phyloP scores from a whole-genome alignment of 257 asterid genomes.

The Nicotiana attenuata region DNA sequence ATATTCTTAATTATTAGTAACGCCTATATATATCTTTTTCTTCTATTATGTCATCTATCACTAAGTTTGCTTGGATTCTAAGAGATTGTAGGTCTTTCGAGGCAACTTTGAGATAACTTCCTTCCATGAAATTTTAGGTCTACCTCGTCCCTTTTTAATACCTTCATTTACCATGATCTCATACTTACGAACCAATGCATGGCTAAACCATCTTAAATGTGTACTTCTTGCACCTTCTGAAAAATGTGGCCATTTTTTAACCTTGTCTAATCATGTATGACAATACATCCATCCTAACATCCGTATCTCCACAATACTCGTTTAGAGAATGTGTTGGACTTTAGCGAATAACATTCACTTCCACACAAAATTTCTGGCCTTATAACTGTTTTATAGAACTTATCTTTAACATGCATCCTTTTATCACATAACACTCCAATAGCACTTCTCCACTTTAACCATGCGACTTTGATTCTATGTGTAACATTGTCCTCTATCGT shows the following conservation, averaged over 20 bases:
- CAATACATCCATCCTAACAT: neutral
- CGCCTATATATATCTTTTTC: neutral
- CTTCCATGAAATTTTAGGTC: neutral
- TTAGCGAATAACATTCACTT: neutral
- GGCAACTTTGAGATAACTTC: neutral
- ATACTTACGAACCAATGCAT: neutral
- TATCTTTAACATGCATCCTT: neutral
- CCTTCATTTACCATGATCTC: neutral
- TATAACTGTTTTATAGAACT: neutral
- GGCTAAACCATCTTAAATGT: neutral
- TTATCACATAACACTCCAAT: neutral
- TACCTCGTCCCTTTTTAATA: neutral
- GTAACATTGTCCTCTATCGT: neutral
- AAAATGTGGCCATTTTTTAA: neutral
- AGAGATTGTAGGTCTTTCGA: neutral
- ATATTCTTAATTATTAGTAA: neutral
- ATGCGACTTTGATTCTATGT: neutral
- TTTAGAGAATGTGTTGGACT: neutral
- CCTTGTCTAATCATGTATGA: neutral
- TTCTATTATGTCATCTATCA: neutral
- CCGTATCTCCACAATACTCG: neutral
- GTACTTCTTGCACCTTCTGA: neutral
- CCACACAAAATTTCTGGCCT: neutral
- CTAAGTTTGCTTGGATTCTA: neutral
- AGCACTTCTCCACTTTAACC: neutral